These are phyloP conservation scores for Fusarium pininemorale DNA, from an alignment of 2,329 filamentous ascomycete genomes.

Conservation along the genomic window DNA sequence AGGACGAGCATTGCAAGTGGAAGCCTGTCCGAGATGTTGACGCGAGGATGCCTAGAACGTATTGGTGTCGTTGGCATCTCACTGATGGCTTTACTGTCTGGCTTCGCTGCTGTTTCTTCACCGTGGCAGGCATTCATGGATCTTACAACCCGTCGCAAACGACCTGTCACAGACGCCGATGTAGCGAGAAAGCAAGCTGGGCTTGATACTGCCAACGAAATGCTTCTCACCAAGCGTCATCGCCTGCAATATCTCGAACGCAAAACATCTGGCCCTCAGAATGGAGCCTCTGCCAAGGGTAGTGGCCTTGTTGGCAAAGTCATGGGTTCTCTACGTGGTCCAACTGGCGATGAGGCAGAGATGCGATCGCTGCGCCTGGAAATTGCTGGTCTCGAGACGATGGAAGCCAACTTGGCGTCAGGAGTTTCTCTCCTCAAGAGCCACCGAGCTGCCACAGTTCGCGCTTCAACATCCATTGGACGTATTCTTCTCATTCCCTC, in stretches of 20 bases:
- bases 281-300: conserved; percentile 36
- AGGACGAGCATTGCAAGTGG: conserved; percentile 39
- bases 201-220: conserved; percentile 79
- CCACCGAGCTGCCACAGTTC: conserved; percentile 70
- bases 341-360: conserved; percentile 67
- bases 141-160: conserved; percentile 58
- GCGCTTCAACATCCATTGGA: conserved; percentile 73
- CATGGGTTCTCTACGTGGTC: conserved; percentile 74
- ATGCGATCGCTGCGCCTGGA: conserved; percentile 74
- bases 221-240: conserved; percentile 79
- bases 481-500: conserved; percentile 69
- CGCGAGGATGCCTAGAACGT: conserved; percentile 68
- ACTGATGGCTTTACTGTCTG: conserved; percentile 87
- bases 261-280: conserved; percentile 56
- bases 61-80: conserved; percentile 87
- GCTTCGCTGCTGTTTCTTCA: conserved; percentile 87
- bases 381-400: conserved; percentile 80
- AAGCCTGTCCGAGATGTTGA: conserved; percentile 51
- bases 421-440: conserved; percentile 71
- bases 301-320: conserved; percentile 76
- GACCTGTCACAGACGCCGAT: conserved; percentile 76
- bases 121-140: conserved; percentile 85
- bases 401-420: conserved; percentile 76
- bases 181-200: conserved; percentile 81
- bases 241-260: conserved; percentile 75